Base-by-base conservation (phyloP, 345 rosid genomes). In the Corymbia maculata region DNA sequence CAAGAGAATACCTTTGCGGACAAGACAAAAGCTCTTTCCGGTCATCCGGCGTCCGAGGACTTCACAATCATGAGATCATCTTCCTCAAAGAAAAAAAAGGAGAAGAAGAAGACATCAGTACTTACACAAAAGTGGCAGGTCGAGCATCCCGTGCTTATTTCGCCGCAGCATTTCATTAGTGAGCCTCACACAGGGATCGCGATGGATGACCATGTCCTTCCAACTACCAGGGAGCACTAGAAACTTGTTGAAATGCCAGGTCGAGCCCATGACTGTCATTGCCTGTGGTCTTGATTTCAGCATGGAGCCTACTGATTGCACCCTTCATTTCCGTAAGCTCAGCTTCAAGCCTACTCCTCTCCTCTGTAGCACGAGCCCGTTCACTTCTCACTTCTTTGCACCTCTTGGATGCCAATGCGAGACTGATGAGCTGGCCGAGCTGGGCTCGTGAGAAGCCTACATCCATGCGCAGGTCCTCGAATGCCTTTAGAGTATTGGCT, bases 401-500 rank as follows among this genome's bases (percentile, higher is more conserved):
- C 86, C 88, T 88, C 82, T 90, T 90, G 28, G 90, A 87, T 87
- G 90, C 90, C 44, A 64, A 30, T 2, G 93, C 91, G 22, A 94
- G 87, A 75, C 36, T 85, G 92, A 88, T 87, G 45, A 94, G 88
- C 80, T 82, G 45, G 26, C 64, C 70, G 85, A 93, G 86, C 28
- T 94, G 92, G 86, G 88, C 86, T 30, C 89, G 92, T 68, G 93
- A 70, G 87, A 92, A 94, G 68, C 93, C 93, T 5, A 92, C 93
- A 28, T 93, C 91, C 93, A 94, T 94, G 79, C 95, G 94, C 88
- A 93, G 87, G 88, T 90, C 88, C 91, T 91, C 94, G 84, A 94
- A 93, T 32, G 93, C 94, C 87, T 93, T 91, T 86, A 94, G 88
- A 51, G 93, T 94, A 82, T 90, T 92, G 85, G 90, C 94, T 94